Evolutionary conservation across 2,329 filamentous ascomycete genomes (phyloP).

Genomic region (Monosporascus sp.): DNA sequence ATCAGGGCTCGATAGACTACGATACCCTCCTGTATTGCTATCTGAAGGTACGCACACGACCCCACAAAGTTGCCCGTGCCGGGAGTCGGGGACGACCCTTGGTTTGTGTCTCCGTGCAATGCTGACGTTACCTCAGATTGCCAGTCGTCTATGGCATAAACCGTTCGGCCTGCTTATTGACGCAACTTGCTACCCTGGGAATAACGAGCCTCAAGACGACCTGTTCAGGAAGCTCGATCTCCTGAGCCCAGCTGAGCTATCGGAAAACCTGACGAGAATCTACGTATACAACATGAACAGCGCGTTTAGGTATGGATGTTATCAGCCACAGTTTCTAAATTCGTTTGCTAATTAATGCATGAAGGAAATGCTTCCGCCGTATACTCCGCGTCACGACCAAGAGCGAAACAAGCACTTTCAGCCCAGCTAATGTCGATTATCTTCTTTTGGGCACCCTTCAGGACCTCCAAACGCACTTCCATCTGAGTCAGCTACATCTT

Average conservation of each 20-base stretch:
- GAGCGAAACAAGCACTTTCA: constrained; percentile 54
- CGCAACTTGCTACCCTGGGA: constrained; percentile 64
- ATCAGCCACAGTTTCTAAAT: not conserved
- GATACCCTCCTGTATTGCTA: constrained; percentile 64
- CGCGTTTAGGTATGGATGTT: constrained; percentile 48
- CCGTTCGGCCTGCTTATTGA: constrained; percentile 64
- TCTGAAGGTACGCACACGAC: constrained; percentile 47
- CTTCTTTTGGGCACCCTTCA: constrained; percentile 59
- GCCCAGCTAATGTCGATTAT: constrained; percentile 61
- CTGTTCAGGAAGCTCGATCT: constrained; percentile 59
- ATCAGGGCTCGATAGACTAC: constrained; percentile 59
- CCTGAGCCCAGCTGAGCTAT: constrained; percentile 56
- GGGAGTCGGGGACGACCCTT: not conserved
- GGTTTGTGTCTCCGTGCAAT: not conserved
- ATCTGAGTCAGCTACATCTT: constrained; percentile 59
- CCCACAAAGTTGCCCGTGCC: not conserved
- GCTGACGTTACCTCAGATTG: constrained; percentile 43
- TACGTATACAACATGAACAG: constrained; percentile 73
- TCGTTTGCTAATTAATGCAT: constrained; percentile 5
- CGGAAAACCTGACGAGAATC: constrained; percentile 52
- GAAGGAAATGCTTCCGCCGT: constrained; percentile 58
- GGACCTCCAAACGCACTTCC: constrained; percentile 61
- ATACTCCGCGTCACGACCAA: constrained; percentile 57
- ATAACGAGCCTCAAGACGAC: constrained; percentile 60
- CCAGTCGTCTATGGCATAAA: constrained; percentile 64